Evolutionary conservation across 202 grass and related monocot species (phyloP), one percentile per base, ranked within the genome.

Genomic region (Panicum hallii): DNA sequence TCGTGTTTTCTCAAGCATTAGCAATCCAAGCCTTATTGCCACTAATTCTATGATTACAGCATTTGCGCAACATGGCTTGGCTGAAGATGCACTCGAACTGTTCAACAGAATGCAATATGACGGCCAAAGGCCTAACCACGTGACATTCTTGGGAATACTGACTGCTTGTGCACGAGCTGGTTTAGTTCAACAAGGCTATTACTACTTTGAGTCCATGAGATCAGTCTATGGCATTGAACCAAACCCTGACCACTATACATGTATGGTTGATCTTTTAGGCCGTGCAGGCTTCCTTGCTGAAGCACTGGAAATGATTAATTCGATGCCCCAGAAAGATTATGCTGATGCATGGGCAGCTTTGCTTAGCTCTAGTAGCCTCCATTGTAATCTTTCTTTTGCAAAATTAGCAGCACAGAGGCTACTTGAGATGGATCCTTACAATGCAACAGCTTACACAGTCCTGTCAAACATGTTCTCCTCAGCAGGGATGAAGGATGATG

Each of bases 241-340:
- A 76, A 77, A 82, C 53, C 83, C 42, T n/a, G 83, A 92, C 30
- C 93, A 95, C 78, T 95, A 89, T 70, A 92, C 93, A 62, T 90
- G 93, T 54, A 87, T 88, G 72, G 83, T 95, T 84, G 86, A 95
- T 86, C 90, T 95, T 58, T 89, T 95, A 73, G 93, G 93, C 4
- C 90, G 90, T 77, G 88, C 88, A 20, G 90, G 93, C 42, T 67
- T 92, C 64, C 86, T 92, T 49, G 57, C 43, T n/a, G 90, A 95
- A 82, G 88, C 93, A 67, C 30, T 90, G 46, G 62, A 92, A 64
- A 79, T 89, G 76, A 90, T 92, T 74, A 90, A 95, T 19, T 92
- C 63, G 0, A 92, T 89, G 85, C 83, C 93, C 58, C 74, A 63
- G 63, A 75, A 86, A 82, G 79, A 83, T 71, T 67, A 84, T 84